phyloP scores from a whole-genome alignment of 1,139 yeast species.

The Blastobotrys apis region DNA sequence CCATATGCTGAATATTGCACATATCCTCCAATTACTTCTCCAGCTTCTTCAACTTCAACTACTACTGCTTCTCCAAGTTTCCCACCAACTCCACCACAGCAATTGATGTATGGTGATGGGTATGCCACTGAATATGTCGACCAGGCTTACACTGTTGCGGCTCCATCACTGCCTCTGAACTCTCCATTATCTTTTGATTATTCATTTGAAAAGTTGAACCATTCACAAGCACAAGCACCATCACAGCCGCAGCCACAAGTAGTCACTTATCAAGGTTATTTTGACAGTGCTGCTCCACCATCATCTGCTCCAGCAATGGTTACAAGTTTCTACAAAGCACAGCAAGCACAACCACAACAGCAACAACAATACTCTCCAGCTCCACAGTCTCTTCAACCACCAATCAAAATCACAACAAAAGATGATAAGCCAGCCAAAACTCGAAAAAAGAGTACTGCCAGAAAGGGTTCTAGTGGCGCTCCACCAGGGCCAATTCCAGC shows the following conservation, averaged over 20 bases:
- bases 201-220: constrained; percentile 8
- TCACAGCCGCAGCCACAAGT: not conserved
- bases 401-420: constrained; percentile 8
- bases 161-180: constrained; percentile 2
- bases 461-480: constrained; percentile 12
- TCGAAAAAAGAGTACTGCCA: constrained; percentile 10
- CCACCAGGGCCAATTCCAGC: constrained; percentile 28
- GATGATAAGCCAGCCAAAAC: too few species aligned
- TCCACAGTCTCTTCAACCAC: constrained; percentile 8
- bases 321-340: constrained; percentile 1
- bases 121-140: not conserved
- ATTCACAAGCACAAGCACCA: not conserved
- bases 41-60: constrained; percentile 3
- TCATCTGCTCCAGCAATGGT: constrained; percentile 1
- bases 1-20: not conserved
- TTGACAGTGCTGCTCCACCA: constrained; percentile 4
- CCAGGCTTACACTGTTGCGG: not conserved
- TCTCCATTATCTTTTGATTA: constrained; percentile 13
- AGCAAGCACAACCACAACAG: not conserved
- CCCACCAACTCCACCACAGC: too few species aligned
- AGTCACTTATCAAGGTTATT: not conserved
- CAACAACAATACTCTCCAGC: not conserved
- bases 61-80: too few species aligned
- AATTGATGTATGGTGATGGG: constrained; percentile 3
- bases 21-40: not conserved